Evolutionary conservation across 176 grass and related monocot genomes (phyloP), one percentile per base, ranked within the genome.

Genomic region (Elaeis guineensis): DNA sequence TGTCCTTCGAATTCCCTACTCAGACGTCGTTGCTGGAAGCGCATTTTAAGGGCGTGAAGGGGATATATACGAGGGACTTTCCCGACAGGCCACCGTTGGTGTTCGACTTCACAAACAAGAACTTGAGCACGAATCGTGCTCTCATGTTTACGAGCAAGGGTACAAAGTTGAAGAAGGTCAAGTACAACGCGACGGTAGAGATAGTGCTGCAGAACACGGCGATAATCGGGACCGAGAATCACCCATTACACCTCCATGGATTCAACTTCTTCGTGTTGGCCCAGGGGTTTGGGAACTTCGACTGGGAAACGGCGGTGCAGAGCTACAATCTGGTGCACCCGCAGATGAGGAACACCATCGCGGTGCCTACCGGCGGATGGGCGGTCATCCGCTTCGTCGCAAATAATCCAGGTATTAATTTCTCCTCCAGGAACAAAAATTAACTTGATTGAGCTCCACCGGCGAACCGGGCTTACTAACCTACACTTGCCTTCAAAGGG

Each of bases 171-270:
- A 52, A 61, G 15, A 44, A 60, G 22, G 62, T 77, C 50, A 30
- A 6, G 66, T 69, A 77, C 75, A 63, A 70, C 9, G 22, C 75
- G 1, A 56, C 50, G 11, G 75, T 77, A n/a, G 75, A 77, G 59
- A 69, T 77, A 3, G 32, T 77, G 21, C 39, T 77, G 58, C 75
- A 77, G 66, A 63, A 65, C 35, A 77, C 58, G 15, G 75, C 75
- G 16, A 16, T 63, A 14, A 8, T 44, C 22, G 60, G 22, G 60
- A 32, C 17, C 5, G n/a, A 44, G n/a, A 20, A 7, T n/a, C 60
- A 62, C 60, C 28, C 60, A 1, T 21, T 62, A 0, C 60, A 62
- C 30, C 23, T 62, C 30, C 60, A 62, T 48, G 60, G 60, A 7
- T 48, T 44, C 60, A 62, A 62, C 29, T 62, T 62, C 26, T 62